A percentile compares a stretch with the other conserved stretches of the same genome.
phyloP scores from a whole-genome alignment of 2,329 filamentous ascomycete genomes.

The Lecanoromycetidae sp. region DNA sequence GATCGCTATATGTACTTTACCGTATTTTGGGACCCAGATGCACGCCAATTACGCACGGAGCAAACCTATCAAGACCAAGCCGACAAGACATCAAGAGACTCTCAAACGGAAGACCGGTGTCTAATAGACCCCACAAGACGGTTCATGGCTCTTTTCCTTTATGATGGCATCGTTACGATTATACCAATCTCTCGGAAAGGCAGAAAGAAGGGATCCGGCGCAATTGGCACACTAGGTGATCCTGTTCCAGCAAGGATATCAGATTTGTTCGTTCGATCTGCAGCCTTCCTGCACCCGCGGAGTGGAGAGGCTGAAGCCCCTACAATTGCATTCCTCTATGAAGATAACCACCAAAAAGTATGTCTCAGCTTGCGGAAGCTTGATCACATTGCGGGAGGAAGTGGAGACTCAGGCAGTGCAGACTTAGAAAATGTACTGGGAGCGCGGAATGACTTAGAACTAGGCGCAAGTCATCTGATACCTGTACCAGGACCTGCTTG shows the following conservation, averaged over 20 bases:
- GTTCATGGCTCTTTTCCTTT: conserved; percentile 55
- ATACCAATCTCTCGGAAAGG: conserved; percentile 48
- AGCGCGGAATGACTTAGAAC: conserved; percentile 43
- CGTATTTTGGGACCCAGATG: conserved; percentile 60
- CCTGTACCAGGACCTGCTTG: conserved; percentile 46
- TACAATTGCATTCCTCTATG: conserved; percentile 52
- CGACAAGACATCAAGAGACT: conserved; percentile 54
- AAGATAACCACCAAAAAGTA: conserved; percentile 47
- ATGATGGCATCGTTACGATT: conserved; percentile 55
- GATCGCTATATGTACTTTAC: conserved; percentile 87
- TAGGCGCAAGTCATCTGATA: conserved; percentile 50
- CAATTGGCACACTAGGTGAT: conserved; percentile 47
- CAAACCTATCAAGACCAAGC: conserved; percentile 49
- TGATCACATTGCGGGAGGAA: conserved; percentile 36
- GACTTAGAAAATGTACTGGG: conserved; percentile 42
- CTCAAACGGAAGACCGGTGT: conserved; percentile 71
- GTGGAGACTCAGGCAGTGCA: conserved; percentile 36
- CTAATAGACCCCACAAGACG: conserved; percentile 68
- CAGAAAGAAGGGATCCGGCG: conserved; percentile 30
- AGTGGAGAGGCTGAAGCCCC: conserved; percentile 38
- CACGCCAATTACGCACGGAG: conserved; percentile 42
- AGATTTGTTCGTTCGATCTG: conserved; percentile 55
- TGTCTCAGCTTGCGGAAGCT: conserved; percentile 45
- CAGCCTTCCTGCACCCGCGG: conserved; percentile 50
- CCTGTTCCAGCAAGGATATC: conserved; percentile 51